Evolutionary conservation across 2,329 filamentous ascomycete genomes (phyloP).

Genomic region (Verticillium tricorpus): DNA sequence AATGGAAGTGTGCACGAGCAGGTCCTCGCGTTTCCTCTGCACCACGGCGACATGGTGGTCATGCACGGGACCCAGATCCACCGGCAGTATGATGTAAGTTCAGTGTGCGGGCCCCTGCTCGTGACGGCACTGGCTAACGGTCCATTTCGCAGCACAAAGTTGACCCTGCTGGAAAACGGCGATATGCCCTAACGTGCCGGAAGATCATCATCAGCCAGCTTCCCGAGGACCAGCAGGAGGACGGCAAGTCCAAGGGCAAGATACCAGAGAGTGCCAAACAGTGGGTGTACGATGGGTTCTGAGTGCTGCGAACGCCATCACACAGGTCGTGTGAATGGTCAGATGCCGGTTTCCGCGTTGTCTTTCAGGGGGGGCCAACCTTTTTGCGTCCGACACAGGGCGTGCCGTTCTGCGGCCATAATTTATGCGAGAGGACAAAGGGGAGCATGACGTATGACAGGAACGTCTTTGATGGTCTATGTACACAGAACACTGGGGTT

Average conservation of each 20-base stretch:
- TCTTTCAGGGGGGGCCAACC: not conserved
- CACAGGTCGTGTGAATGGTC: not conserved
- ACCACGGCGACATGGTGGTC: conserved; percentile 60
- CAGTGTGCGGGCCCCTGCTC: not conserved
- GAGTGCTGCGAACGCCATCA: not conserved
- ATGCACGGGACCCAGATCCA: conserved; percentile 61
- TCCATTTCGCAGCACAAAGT: conserved; percentile 40
- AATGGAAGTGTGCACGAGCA: conserved; percentile 20
- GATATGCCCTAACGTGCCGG: conserved; percentile 54
- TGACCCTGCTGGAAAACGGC: conserved; percentile 40
- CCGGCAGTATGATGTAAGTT: conserved; percentile 48
- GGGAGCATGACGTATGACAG: too few species aligned
- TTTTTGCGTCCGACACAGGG: not conserved
- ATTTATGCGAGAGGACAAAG: too few species aligned
- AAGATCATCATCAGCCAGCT: conserved; percentile 43
- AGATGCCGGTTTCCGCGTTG: too few species aligned
- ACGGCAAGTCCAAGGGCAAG: conserved; percentile 23
- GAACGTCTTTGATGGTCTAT: too few species aligned
- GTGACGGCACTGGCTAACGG: conserved; percentile 12
- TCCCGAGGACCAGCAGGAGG: conserved; percentile 16
- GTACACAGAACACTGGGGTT: too few species aligned
- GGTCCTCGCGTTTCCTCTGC: conserved; percentile 37
- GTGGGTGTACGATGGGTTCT: conserved; percentile 2
- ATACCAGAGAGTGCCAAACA: conserved; percentile 22
- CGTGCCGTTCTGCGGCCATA: too few species aligned